Base-by-base conservation (phyloP, 441 rosid species). In the Arabidopsis hybrid region DNA sequence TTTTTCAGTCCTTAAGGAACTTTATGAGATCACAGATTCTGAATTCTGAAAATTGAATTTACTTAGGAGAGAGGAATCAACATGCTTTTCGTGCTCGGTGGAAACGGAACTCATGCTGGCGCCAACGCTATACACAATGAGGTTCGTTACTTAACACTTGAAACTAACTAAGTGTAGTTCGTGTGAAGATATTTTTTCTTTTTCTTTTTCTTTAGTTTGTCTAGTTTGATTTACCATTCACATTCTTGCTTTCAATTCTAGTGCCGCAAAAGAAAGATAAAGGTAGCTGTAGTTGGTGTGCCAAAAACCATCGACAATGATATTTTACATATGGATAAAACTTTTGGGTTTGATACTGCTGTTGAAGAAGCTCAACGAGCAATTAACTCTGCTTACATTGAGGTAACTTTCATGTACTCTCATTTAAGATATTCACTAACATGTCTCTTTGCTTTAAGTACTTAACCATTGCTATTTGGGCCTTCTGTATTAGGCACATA, bases 301-400 rank as follows among this genome's bases (percentile, higher is more conserved):
- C 98, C 99, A 43, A 95, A 95, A 79, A 95, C 98, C 62, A 95
- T 95, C 8, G 99, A 95, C 82, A 95, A 95, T 78, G 99, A 95
- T 83, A 92, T 95, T 64, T 72, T 95, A 78, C 67, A 92, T 82
- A 95, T 95, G 93, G 99, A 95, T 76, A 93, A 95, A 81, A 95
- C 98, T 7, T 95, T 95, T 71, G 99, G 99, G 60, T 93, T 95
- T 74, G 99, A 93, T 67, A 93, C 98, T 79, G 99, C 98, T 47
- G 97, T 95, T 76, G 98, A 95, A 84, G 99, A 91, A 79, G 97
- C 99, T 21, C 99, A 93, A 49, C 87, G 98, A 40, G 98, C 99
- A 35, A 92, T 92, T 60, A 92, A 95, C 86, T 95, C 98, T 72
- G 96, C 99, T 6, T 95, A 95, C 80, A 95, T 95, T 71, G 98